A percentile compares a stretch with the other conserved stretches of the same genome.
phyloP scores from a whole-genome alignment of 179 eudicot genomes.

The Silene noctiflora region DNA sequence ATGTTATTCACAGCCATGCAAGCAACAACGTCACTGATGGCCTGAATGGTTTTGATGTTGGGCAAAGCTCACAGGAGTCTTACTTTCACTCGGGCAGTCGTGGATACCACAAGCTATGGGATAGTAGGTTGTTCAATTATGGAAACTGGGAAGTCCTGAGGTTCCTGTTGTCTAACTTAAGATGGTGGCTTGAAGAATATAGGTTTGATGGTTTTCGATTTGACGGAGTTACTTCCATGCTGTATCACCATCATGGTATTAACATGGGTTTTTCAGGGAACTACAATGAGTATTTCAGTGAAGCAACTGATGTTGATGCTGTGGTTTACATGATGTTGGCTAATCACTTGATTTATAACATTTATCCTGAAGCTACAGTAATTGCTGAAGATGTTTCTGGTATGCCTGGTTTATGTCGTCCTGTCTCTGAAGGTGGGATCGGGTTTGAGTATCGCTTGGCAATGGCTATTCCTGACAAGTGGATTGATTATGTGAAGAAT shows the following conservation, averaged over 20 bases:
- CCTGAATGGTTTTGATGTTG: conserved; percentile 91
- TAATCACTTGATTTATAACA: conserved; percentile 54
- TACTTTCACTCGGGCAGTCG: conserved; percentile 86
- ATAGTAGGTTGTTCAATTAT: conserved; percentile 89
- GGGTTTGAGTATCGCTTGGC: conserved; percentile 97
- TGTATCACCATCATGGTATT: conserved; percentile 94
- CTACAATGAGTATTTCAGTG: conserved; percentile 86
- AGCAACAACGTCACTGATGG: conserved; percentile 93
- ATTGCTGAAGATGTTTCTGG: conserved; percentile 98
- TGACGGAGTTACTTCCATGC: conserved; percentile 96
- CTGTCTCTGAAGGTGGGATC: conserved; percentile 80
- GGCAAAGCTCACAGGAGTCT: conserved; percentile 86
- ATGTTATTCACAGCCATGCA: conserved; percentile 96
- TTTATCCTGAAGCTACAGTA: conserved; percentile 80
- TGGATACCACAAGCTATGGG: conserved; percentile 92
- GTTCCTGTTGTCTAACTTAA: conserved; percentile 81
- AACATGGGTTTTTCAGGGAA: conserved; percentile 72
- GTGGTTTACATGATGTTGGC: conserved; percentile 92
- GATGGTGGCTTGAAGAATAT: conserved; percentile 97
- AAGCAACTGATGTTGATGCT: conserved; percentile 89
- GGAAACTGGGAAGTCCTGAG: conserved; percentile 98
- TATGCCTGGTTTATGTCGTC: conserved; percentile 90
- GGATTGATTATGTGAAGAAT: conserved; percentile 89
- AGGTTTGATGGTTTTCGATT: conserved; percentile 97
- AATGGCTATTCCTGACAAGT: conserved; percentile 96